phyloP scores from a whole-genome alignment of 2,329 filamentous ascomycete species.

The Monosporascus sp. region DNA sequence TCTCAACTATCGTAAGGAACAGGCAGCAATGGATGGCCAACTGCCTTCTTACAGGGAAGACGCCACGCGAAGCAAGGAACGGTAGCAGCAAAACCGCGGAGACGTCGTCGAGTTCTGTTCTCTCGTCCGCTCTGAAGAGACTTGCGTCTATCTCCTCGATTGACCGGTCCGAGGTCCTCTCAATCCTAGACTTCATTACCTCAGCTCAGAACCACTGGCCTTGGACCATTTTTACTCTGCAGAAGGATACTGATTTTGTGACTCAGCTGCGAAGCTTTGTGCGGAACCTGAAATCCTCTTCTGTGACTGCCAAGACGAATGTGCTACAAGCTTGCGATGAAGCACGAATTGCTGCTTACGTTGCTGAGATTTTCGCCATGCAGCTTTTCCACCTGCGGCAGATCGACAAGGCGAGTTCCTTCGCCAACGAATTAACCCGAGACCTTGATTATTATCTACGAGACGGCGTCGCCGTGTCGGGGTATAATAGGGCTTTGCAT shows the following conservation, averaged over 20 bases:
- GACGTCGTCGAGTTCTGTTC: slow-evolving; percentile 55
- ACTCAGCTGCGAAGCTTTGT: slow-evolving; percentile 67
- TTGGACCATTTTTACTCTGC: slow-evolving; percentile 79
- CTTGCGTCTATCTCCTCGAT: slow-evolving; percentile 61
- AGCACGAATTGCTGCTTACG: slow-evolving; percentile 69
- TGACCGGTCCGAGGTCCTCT: slow-evolving; percentile 60
- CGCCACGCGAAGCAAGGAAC: slow-evolving; percentile 69
- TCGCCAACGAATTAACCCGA: slow-evolving; percentile 66
- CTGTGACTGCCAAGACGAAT: slow-evolving; percentile 48
- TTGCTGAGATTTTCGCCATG: slow-evolving; percentile 86
- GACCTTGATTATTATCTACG: slow-evolving; percentile 76
- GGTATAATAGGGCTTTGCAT: slow-evolving; percentile 85
- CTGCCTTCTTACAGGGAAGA: slow-evolving; percentile 82
- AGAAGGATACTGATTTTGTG: slow-evolving; percentile 69
- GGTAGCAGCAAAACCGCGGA: slow-evolving; percentile 46
- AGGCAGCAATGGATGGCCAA: slow-evolving; percentile 96
- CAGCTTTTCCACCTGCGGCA: slow-evolving; percentile 83
- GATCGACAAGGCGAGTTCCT: slow-evolving; percentile 56
- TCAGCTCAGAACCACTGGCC: slow-evolving; percentile 92
- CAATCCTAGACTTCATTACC: slow-evolving; percentile 80
- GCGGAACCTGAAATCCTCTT: slow-evolving; percentile 47
- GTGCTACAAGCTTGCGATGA: slow-evolving; percentile 53
- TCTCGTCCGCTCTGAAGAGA: slow-evolving; percentile 67
- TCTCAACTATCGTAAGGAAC: slow-evolving; percentile 79
- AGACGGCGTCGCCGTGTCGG: slow-evolving; percentile 70